Percentiles rank a stretch among this genome's conserved stretches.
phyloP scores from a whole-genome alignment of 2,329 filamentous ascomycete genomes.

The Colletotrichum tamarilloi region DNA sequence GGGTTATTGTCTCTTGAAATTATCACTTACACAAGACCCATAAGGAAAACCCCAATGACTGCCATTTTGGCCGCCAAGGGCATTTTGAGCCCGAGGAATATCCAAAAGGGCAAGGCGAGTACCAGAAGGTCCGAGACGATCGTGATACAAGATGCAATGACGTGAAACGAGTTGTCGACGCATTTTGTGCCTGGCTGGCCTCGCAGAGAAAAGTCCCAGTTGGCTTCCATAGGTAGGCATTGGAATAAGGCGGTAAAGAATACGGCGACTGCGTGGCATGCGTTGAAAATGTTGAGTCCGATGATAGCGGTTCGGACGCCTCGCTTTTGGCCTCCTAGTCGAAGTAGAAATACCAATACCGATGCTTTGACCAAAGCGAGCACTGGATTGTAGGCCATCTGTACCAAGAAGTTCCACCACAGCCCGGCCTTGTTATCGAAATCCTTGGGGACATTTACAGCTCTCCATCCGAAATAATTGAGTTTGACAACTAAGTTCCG shows the following conservation, averaged over 20 bases:
- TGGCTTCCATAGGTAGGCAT: constrained; percentile 49
- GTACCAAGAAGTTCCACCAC: constrained; percentile 46
- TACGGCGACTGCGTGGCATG: constrained; percentile 45
- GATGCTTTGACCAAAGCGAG: constrained; percentile 57
- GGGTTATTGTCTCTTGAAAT: background rate
- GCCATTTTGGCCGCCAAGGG: constrained; percentile 49
- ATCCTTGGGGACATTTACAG: background rate
- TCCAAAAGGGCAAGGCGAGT: constrained; percentile 48
- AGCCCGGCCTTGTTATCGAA: constrained; percentile 37
- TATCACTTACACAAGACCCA: constrained; percentile 48
- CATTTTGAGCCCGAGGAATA: constrained; percentile 53
- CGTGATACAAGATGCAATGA: background rate
- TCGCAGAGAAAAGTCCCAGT: constrained; percentile 41
- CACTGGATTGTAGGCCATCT: constrained; percentile 57
- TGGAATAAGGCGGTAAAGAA: constrained; percentile 53
- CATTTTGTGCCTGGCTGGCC: background rate
- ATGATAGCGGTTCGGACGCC: constrained; percentile 40
- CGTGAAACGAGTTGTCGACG: constrained; percentile 3
- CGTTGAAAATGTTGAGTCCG: constrained; percentile 1
- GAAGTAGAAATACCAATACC: constrained; percentile 55
- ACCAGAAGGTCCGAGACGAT: constrained; percentile 7
- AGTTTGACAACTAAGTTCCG: constrained; percentile 39
- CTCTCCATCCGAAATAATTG: constrained; percentile 44
- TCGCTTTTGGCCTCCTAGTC: constrained; percentile 49
- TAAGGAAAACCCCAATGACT: constrained; percentile 51